Percentiles rank a stretch among this genome's conserved stretches.
phyloP scores from a whole-genome alignment of 1,139 yeast species.

The Taiozyma sp. region DNA sequence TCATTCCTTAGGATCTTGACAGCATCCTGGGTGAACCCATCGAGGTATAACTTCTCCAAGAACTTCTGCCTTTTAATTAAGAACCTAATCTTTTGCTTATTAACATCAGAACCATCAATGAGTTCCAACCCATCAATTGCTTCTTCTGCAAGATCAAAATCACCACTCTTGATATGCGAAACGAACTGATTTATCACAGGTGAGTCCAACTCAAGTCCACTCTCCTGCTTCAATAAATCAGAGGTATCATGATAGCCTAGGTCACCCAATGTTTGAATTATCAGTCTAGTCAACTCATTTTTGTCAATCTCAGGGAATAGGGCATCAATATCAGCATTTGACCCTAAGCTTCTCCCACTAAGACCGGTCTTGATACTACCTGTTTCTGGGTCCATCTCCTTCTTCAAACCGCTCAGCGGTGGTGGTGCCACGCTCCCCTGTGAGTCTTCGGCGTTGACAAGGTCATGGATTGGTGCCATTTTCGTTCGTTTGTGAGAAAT shows the following conservation, averaged over 20 bases:
- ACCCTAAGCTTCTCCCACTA: background rate
- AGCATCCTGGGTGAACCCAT: slow-evolving; percentile 33
- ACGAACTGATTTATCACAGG: slow-evolving; percentile 37
- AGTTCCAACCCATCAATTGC: slow-evolving; percentile 29
- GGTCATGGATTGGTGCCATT: slow-evolving; percentile 8
- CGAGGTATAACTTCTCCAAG: slow-evolving; percentile 34
- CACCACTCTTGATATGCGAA: slow-evolving; percentile 35
- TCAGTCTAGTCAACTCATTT: slow-evolving; percentile 41
- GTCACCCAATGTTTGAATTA: slow-evolving; percentile 45
- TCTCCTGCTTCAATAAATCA: slow-evolving; percentile 33
- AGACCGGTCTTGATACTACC: background rate
- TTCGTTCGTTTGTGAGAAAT: background rate
- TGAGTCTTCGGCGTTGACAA: background rate
- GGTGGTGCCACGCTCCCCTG: background rate
- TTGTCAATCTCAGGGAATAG: slow-evolving; percentile 27
- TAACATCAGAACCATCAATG: slow-evolving; percentile 8
- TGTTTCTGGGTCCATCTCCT: background rate
- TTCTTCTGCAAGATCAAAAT: slow-evolving; percentile 37
- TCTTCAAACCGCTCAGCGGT: background rate
- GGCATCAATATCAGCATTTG: background rate
- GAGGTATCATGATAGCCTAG: slow-evolving; percentile 42
- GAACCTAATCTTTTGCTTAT: slow-evolving; percentile 25
- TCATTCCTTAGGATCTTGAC: slow-evolving; percentile 38
- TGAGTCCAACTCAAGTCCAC: slow-evolving; percentile 38
- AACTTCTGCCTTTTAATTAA: slow-evolving; percentile 34